Evolutionary conservation across 768 basidiomycete genomes (phyloP).

Genomic region (Pleurotus cornucopiae): DNA sequence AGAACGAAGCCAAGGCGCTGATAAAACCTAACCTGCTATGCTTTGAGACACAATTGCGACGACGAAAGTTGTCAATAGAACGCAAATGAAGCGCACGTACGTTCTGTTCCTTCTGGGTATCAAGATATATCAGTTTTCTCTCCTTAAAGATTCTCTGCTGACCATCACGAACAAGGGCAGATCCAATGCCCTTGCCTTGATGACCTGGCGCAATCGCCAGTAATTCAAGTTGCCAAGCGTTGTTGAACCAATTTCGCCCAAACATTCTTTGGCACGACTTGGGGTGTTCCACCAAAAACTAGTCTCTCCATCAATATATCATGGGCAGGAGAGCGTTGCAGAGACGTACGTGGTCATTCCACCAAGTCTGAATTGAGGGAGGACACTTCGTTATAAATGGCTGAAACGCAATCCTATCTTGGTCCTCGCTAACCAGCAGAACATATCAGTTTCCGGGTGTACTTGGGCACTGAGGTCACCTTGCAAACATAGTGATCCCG

Average conservation of each 20-base stretch:
- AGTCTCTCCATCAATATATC: not conserved
- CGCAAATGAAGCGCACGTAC: not conserved
- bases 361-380: not conserved
- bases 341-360: not conserved
- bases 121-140: conserved; percentile 6
- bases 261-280: conserved; percentile 7
- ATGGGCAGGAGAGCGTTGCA: too few relatives aligned
- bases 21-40: conserved; percentile 5
- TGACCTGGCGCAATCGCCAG: conserved; percentile 5
- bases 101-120: conserved; percentile 6
- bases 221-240: conserved; percentile 7
- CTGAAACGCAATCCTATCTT: conserved; percentile 4
- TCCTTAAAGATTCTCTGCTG: conserved; percentile 2
- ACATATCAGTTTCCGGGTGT: conserved; percentile 6
- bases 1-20: conserved; percentile 7
- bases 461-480: conserved; percentile 7
- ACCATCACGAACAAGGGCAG: conserved; percentile 6
- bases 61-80: not conserved
- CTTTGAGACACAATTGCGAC: not conserved
- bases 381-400: conserved; percentile 1
- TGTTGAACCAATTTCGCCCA: conserved; percentile 2
- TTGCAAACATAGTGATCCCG: conserved; percentile 3
- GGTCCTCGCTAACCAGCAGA: conserved; percentile 3
- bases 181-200: conserved; percentile 5
- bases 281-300: conserved; percentile 4